Percentiles rank a stretch among this genome's conserved stretches.
These are phyloP conservation scores for Aspergillus jensenii DNA, from an alignment of 2,329 filamentous ascomycete species.

Conservation along the genomic window DNA sequence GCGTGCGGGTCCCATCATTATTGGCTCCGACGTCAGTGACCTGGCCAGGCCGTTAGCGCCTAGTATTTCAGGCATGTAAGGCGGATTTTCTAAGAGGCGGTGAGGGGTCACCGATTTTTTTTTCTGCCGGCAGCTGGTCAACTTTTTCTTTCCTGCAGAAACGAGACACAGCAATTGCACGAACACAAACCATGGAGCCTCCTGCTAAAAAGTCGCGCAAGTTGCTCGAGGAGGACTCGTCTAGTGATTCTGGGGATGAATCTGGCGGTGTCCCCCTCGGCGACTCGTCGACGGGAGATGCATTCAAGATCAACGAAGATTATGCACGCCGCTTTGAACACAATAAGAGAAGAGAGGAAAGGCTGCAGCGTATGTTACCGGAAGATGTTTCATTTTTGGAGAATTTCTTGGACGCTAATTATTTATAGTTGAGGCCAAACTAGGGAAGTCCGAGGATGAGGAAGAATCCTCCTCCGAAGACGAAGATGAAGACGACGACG, in stretches of 20 bases:
- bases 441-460: slow-evolving; percentile 58
- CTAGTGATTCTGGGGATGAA: slow-evolving; percentile 39
- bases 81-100: slow-evolving; percentile 21
- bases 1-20: slow-evolving; percentile 25
- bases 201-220: slow-evolving; percentile 43
- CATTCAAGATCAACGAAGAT: slow-evolving; percentile 83
- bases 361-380: slow-evolving; percentile 51
- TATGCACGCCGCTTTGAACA: slow-evolving; percentile 89
- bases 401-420: neutral
- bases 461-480: slow-evolving; percentile 69
- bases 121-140: slow-evolving; percentile 27
- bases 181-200: slow-evolving; percentile 36
- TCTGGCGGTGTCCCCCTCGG: slow-evolving; percentile 41
- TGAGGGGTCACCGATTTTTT: slow-evolving; percentile 25
- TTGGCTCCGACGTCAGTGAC: slow-evolving; percentile 37
- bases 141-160: slow-evolving; percentile 17
- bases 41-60: slow-evolving; percentile 11
- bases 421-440: slow-evolving; percentile 80
- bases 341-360: slow-evolving; percentile 95
- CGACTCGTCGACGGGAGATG: slow-evolving; percentile 32
- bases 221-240: slow-evolving; percentile 42
- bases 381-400: neutral
- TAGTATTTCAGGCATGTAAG: slow-evolving; percentile 16
- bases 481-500: slow-evolving; percentile 87
- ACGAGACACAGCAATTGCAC: neutral